Evolutionary conservation across 106 monocot species (phyloP).

Genomic region (Dendrobium officinale): DNA sequence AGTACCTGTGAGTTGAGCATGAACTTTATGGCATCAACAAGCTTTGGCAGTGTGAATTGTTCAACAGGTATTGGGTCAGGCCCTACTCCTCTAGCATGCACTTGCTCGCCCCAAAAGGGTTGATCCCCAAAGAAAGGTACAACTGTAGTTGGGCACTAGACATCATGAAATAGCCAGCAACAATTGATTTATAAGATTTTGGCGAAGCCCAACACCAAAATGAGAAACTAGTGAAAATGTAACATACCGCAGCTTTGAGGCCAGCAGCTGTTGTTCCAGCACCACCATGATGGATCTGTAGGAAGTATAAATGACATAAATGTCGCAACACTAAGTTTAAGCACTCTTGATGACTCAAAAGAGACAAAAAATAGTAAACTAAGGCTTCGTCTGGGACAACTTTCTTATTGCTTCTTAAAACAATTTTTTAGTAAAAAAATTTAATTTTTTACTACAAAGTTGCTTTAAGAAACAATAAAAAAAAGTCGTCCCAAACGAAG

Average conservation of each 20-base stretch:
- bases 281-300: conserved; percentile 90
- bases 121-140: conserved; percentile 95
- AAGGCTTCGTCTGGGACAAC: too few relatives aligned
- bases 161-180: conserved; percentile 11
- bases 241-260: conserved; percentile 70
- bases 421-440: too few relatives aligned
- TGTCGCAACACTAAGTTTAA: not conserved
- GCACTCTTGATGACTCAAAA: not conserved
- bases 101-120: conserved; percentile 80
- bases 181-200: not conserved
- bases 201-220: not conserved
- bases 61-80: conserved; percentile 71
- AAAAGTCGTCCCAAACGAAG: too few relatives aligned
- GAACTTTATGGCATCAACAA: conserved; percentile 20
- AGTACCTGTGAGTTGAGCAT: conserved; percentile 17
- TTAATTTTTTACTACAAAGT: too few relatives aligned
- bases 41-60: conserved; percentile 33
- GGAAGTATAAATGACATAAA: not conserved
- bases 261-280: conserved; percentile 96
- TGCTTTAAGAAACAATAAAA: too few relatives aligned
- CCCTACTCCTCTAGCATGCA: conserved; percentile 76
- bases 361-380: not conserved
- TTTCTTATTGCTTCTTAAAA: too few relatives aligned
- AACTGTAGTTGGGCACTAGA: conserved; percentile 79
- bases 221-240: not conserved